A percentile compares a stretch with the other conserved stretches of the same genome.
Evolutionary conservation across 2,329 filamentous ascomycete genomes (phyloP).

Genomic region (Pezicula radicicola): DNA sequence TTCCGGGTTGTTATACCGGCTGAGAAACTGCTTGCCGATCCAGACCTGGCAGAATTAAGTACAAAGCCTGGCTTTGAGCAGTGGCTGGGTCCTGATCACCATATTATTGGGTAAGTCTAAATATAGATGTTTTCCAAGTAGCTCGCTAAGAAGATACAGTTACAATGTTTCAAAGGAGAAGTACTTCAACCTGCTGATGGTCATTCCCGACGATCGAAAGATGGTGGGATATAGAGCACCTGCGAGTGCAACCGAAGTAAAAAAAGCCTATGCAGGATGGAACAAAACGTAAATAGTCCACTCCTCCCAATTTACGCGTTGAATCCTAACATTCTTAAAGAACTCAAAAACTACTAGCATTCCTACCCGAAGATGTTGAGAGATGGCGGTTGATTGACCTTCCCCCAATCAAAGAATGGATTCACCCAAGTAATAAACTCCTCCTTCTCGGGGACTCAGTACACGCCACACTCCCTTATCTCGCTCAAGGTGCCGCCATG

Average conservation of each 20-base stretch:
- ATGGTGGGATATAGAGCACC: not conserved
- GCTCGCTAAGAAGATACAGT: not conserved
- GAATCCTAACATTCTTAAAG: not conserved
- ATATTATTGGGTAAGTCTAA: not conserved
- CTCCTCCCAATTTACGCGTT: not conserved
- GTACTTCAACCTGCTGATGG: not conserved
- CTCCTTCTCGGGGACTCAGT: too few relatives aligned
- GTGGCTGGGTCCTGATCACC: not conserved
- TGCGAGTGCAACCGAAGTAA: not conserved
- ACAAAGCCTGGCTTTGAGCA: not conserved
- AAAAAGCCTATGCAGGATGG: not conserved
- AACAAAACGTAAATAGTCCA: not conserved
- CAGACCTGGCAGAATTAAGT: not conserved
- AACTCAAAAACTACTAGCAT: not conserved
- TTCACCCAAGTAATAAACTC: too few relatives aligned
- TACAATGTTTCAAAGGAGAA: not conserved
- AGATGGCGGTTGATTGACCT: not conserved
- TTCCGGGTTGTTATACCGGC: not conserved
- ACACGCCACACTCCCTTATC: too few relatives aligned
- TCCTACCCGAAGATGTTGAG: not conserved
- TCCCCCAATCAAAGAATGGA: not conserved
- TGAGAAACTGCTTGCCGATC: not conserved
- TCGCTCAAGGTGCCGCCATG: too few relatives aligned
- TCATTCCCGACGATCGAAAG: not conserved
- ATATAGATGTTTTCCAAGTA: not conserved